A percentile compares a stretch with the other conserved stretches of the same genome.
Conservation (phyloP, 2,329 filamentous ascomycete genomes). For the Orbilia oligospora region DNA sequence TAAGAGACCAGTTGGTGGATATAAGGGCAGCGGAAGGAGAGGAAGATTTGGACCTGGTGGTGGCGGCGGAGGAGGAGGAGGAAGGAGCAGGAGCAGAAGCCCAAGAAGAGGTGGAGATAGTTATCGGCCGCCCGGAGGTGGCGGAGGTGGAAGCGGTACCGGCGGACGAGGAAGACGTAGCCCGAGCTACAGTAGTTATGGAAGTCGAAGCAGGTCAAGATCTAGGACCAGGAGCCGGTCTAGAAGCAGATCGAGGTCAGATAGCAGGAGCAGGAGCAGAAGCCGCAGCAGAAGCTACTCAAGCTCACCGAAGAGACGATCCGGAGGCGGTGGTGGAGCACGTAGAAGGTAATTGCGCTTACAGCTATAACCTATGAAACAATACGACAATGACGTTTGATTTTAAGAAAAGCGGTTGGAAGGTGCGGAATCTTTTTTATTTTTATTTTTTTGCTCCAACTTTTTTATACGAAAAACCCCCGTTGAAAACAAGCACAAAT, state of each 20-base stretch:
- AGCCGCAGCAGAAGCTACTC: constrained; percentile 41
- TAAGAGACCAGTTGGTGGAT: constrained; percentile 72
- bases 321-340: constrained; percentile 33
- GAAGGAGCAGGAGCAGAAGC: constrained; percentile 62
- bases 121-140: constrained; percentile 66
- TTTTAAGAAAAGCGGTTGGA: not conserved
- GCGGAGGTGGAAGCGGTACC: constrained; percentile 48
- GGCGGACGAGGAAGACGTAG: constrained; percentile 73
- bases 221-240: constrained; percentile 5
- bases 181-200: constrained; percentile 73
- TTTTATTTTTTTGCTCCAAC: not conserved
- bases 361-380: not conserved
- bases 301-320: constrained; percentile 41
- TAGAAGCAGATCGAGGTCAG: constrained; percentile 13
- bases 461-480: not conserved
- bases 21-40: constrained; percentile 64
- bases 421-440: not conserved
- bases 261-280: constrained; percentile 67
- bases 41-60: constrained; percentile 64
- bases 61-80: constrained; percentile 64
- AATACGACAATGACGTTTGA: not conserved
- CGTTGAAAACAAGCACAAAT: not conserved
- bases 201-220: constrained; percentile 62
- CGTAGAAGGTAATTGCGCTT: constrained; percentile 15
- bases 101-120: constrained; percentile 65